Base-by-base conservation (phyloP, 495 filamentous ascomycete genomes). In the Penicillium canescens region DNA sequence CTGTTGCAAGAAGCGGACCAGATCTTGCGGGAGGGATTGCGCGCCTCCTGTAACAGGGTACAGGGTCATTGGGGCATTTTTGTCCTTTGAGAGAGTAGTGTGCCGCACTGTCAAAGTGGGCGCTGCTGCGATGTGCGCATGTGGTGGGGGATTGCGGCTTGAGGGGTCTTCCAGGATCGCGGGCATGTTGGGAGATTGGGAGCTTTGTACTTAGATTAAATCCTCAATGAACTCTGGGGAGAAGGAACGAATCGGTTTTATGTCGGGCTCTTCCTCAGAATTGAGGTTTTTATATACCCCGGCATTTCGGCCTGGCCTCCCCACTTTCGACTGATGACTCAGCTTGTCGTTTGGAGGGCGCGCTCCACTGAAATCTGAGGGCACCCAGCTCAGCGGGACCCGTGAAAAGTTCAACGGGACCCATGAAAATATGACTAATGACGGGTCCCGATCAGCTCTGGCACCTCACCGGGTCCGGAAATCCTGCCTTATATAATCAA, bases 141-240 rank as follows among this genome's bases (percentile, higher is more conserved):
- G 79, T 20, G 84, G 76, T 56, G 90, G 87, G 52, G 72, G 61
- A 46, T 61, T 66, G 55, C 60, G 68, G 34, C 69, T 69, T 26
- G 62, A 82, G 26, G 90, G 90, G 70, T 96, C 90, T 72, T 96
- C 91, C 56, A 95, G 83, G 72, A 92, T 86, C 43, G 73, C 57
- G 31, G 73, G 73, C 74, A 78, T 78, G 60, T 54, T 63, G 47
- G 14, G 24, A 26, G 33, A 18, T 43, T 46, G n/a, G 23, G 14
- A 7, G n/a, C 1, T 28, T 14, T 46, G 13, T 33, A 8, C 28
- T 31, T 31, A 5, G 7, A 10, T 7, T 44, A 2, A 1, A 5
- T 44, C n/a, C 18, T 23, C 20, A 24, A 5, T 31, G 10, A 6
- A 40, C 11, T 40, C 3, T 11, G 2, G 13, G 9, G 23, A 9